Evolutionary conservation across 2,329 filamentous ascomycete species (phyloP).

Genomic region (Monilinia aucupariae): DNA sequence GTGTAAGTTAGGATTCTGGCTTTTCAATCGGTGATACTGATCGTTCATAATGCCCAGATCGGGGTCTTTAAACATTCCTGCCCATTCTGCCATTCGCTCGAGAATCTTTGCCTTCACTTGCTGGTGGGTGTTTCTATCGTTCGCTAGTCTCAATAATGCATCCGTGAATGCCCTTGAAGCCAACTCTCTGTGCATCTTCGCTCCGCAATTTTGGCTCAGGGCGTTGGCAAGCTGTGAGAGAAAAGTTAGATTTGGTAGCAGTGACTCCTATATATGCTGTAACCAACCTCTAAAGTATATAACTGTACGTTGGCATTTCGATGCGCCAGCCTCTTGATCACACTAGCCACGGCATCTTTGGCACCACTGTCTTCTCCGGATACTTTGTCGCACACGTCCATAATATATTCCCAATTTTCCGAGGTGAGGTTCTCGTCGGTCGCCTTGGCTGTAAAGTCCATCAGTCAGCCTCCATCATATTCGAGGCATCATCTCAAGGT

Average conservation of each 20-base stretch:
- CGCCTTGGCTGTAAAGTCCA: slow-evolving; percentile 57
- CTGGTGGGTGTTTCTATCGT: slow-evolving; percentile 90
- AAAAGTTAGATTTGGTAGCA: slow-evolving; percentile 16
- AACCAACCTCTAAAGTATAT: slow-evolving; percentile 59
- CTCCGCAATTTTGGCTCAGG: slow-evolving; percentile 65
- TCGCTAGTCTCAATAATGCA: slow-evolving; percentile 81
- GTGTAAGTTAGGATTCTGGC: slow-evolving; percentile 79
- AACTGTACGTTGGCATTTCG: slow-evolving; percentile 75
- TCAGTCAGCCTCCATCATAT: slow-evolving; percentile 21
- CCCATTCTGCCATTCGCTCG: slow-evolving; percentile 94
- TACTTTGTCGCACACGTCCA: slow-evolving; percentile 42
- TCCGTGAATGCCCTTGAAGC: slow-evolving; percentile 78
- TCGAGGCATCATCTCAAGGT: slow-evolving; percentile 6
- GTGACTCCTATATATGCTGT: slow-evolving; percentile 3
- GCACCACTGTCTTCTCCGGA: slow-evolving; percentile 42
- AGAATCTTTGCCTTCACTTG: slow-evolving; percentile 97
- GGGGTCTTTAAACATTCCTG: slow-evolving; percentile 86
- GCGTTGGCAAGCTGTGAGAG: slow-evolving; percentile 58
- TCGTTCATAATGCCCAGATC: slow-evolving; percentile 98
- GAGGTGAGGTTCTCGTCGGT: slow-evolving; percentile 91
- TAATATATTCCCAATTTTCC: slow-evolving; percentile 62
- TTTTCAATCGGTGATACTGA: slow-evolving; percentile 82
- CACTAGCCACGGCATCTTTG: slow-evolving; percentile 63
- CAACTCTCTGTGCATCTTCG: slow-evolving; percentile 63
- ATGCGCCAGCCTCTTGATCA: slow-evolving; percentile 69